These are phyloP conservation scores for Ustulina deusta DNA, from an alignment of 2,329 filamentous ascomycete species.

Conservation along the genomic window DNA sequence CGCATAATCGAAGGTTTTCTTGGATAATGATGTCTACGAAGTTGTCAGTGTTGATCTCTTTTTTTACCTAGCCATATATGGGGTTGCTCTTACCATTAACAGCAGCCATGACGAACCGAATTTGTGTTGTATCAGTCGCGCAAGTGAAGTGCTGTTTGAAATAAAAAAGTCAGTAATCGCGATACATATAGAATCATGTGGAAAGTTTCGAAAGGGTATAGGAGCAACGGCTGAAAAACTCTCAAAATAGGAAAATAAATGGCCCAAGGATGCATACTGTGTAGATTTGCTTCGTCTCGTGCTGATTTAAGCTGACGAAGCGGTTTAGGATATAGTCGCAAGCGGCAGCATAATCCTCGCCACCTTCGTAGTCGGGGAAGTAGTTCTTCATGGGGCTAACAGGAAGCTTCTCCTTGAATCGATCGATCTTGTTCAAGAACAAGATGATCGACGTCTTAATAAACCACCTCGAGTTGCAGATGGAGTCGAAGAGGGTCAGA, in stretches of 20 bases:
- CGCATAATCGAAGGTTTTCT: constrained; percentile 96
- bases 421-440: constrained; percentile 89
- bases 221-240: neutral
- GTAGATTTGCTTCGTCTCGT: constrained; percentile 99
- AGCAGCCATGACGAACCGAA: constrained; percentile 99
- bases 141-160: constrained; percentile 83
- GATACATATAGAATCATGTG: neutral
- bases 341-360: constrained; percentile 92
- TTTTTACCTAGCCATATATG: neutral
- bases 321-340: constrained; percentile 99
- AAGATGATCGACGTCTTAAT: constrained; percentile 90
- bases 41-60: constrained; percentile 56
- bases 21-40: constrained; percentile 96
- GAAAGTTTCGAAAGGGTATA: neutral
- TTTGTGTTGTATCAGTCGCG: constrained; percentile 98
- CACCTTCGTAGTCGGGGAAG: constrained; percentile 92
- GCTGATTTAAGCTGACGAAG: constrained; percentile 98
- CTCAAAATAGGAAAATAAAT: neutral
- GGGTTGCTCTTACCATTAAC: constrained; percentile 82
- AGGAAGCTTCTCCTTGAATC: constrained; percentile 87
- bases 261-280: constrained; percentile 54
- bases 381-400: constrained; percentile 89
- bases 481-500: constrained; percentile 86
- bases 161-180: constrained; percentile 14
- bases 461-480: constrained; percentile 91